These are phyloP conservation scores for Fennellomyces sp. DNA, from an alignment of 371 early-diverging fungal genomes.

Conservation along the genomic window DNA sequence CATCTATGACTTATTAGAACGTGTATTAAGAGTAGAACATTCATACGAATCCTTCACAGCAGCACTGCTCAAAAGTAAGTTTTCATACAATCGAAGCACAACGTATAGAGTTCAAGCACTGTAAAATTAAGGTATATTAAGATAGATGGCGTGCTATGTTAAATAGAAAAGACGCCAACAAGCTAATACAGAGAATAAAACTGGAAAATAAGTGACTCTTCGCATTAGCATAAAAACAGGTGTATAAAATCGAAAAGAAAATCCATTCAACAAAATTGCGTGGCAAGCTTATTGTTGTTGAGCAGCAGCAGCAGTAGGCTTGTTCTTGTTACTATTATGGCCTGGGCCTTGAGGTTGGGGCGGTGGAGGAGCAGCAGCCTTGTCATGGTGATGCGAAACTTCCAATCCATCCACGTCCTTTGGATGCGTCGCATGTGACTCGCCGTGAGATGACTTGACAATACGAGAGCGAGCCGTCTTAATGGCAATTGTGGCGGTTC, in stretches of 20 bases:
- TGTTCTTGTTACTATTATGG: not conserved
- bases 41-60: no score
- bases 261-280: no score
- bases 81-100: no score
- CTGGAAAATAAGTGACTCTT: no score
- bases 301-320: not conserved
- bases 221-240: not conserved
- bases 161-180: no score
- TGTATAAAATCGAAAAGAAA: not conserved
- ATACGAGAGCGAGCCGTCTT: constrained; percentile 11
- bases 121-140: no score
- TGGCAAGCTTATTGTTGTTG: constrained; percentile 2
- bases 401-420: not conserved
- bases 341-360: not conserved
- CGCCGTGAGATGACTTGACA: not conserved
- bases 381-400: not conserved
- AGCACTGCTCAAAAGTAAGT: no score
- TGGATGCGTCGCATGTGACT: not conserved
- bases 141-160: no score
- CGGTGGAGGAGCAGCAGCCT: constrained; percentile 1
- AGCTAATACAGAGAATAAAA: no score
- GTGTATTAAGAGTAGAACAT: no score
- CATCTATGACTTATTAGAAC: no score
- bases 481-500: constrained; percentile 13
- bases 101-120: no score